Percentiles rank a stretch among this genome's conserved stretches.
Evolutionary conservation across 2,329 filamentous ascomycete genomes (phyloP).

Genomic region (Epichloe gansuensis): DNA sequence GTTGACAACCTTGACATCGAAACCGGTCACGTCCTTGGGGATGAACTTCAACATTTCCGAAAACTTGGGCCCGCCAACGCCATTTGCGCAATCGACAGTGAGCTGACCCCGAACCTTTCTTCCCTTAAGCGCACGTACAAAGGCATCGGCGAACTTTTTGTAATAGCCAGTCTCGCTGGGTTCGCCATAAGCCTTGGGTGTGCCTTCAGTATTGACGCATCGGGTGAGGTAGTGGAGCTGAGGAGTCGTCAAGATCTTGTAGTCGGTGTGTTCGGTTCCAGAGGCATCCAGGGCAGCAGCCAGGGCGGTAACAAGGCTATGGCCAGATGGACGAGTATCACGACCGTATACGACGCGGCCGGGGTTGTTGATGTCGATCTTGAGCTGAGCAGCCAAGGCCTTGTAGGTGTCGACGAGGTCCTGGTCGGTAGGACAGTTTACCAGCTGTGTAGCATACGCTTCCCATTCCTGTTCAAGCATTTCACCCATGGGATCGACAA

Average conservation of each 20-base stretch:
- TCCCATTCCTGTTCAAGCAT: slow-evolving; percentile 98
- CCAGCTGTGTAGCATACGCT: slow-evolving; percentile 71
- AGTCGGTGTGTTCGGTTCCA: slow-evolving; percentile 65
- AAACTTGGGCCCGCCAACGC: slow-evolving; percentile 87
- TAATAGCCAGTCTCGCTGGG: slow-evolving; percentile 90
- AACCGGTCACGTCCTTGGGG: slow-evolving; percentile 52
- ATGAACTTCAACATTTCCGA: slow-evolving; percentile 75
- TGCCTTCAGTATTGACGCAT: slow-evolving; percentile 85
- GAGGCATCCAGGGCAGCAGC: slow-evolving; percentile 69
- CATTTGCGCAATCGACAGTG: slow-evolving; percentile 91
- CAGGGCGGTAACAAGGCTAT: slow-evolving; percentile 67
- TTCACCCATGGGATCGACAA: slow-evolving; percentile 94
- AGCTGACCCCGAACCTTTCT: slow-evolving; percentile 62
- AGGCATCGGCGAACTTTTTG: slow-evolving; percentile 76
- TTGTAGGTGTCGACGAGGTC: slow-evolving; percentile 66
- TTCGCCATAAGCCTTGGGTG: slow-evolving; percentile 76
- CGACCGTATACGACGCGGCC: slow-evolving; percentile 81
- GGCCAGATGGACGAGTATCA: slow-evolving; percentile 87
- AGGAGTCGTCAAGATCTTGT: slow-evolving; percentile 88
- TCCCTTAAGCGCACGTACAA: slow-evolving; percentile 69
- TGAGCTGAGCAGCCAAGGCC: slow-evolving; percentile 60
- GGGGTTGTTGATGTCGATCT: slow-evolving; percentile 57
- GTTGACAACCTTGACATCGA: slow-evolving; percentile 81
- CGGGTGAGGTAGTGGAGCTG: slow-evolving; percentile 95
- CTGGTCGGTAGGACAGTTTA: slow-evolving; percentile 69